Conservation (phyloP, 164 flowering plant genomes). For the Houttuynia cordata region DNA sequence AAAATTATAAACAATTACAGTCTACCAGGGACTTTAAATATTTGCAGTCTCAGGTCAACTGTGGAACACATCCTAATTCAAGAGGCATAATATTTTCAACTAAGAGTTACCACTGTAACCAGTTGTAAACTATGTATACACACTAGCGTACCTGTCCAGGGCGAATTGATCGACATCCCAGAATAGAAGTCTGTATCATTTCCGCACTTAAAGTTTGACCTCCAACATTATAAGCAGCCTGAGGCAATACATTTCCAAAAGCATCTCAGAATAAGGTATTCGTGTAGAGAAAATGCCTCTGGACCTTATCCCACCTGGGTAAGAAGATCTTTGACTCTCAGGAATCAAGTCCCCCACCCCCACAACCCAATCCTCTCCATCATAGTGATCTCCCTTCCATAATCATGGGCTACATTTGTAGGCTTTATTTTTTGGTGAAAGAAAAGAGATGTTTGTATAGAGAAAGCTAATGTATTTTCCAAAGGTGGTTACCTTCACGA, state of each 20-base stretch:
- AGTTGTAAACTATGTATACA: neutral
- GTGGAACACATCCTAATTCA: neutral
- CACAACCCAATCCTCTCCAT: no score
- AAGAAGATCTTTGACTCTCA: no score
- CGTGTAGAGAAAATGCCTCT: no score
- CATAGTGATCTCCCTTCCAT: no score
- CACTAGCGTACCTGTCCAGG: conserved; percentile 60
- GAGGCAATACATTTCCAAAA: conserved; percentile 5
- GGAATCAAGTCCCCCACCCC: no score
- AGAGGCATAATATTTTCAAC: neutral
- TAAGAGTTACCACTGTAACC: neutral
- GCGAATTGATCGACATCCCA: conserved; percentile 76
- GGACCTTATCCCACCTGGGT: no score
- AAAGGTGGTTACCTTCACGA: conserved; percentile 51
- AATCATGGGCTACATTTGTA: no score
- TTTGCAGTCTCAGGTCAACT: neutral
- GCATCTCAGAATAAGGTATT: conserved; percentile 7
- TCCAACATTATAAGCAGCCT: conserved; percentile 93
- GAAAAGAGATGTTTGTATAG: neutral
- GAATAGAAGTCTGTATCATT: conserved; percentile 67
- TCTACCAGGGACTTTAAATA: no score
- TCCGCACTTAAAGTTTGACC: conserved; percentile 78
- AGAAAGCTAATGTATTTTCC: neutral
- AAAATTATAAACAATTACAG: no score
- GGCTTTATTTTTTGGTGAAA: neutral